Evolutionary conservation across 768 basidiomycete species (phyloP), one percentile per base, ranked within the genome.

Genomic region (Rhodotorula kratochvilovae): DNA sequence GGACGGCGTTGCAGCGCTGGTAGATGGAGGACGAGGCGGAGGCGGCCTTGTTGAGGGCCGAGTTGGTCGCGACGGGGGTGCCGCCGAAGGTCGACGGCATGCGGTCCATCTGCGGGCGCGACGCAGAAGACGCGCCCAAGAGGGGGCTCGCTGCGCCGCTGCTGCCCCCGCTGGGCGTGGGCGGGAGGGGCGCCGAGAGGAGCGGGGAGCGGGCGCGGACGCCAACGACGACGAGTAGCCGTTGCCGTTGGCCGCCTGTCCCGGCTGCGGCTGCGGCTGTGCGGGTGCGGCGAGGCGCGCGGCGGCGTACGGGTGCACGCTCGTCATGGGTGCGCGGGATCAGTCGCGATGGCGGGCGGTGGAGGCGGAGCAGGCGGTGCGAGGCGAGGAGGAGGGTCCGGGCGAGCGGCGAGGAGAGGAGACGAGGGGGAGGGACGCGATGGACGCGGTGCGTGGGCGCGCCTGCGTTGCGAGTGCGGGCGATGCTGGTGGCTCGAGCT

Each of bases 41-140:
- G 1, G 75, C 77, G 35, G 57, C 60, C 43, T 73, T 64, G 64
- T 77, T 77, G 35, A 76, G 65, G 21, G 67, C 71, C 39, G 65
- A 67, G 60, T 68, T 70, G 61, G 75, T 69, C 35, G 72, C 72
- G 51, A 76, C 73, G 48, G 77, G 77, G 27, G 56, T 74, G 64
- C 73, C 71, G 57, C 68, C 61, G 17, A 65, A 50, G n/a, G 53
- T 67, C 23, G 67, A 63, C 7, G 70, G 61, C 43, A 36, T 51
- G 46, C 70, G 73, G 35, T 74, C 69, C n/a, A 74, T 39, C 23
- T 23, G 21, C 7, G 67, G 67, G 2, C 71, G 71, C 11, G 25
- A 1, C 27, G 56, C 45, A 0, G 13, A 12, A 23, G 48, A 27
- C 12, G 48, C 23, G 48, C 59, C 53, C n/a, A 53, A 13, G 17